Percentiles rank a stretch among this genome's conserved stretches.
These are phyloP conservation scores for Aspergillus sp. DNA, from an alignment of 2,329 filamentous ascomycete species.

Conservation along the genomic window DNA sequence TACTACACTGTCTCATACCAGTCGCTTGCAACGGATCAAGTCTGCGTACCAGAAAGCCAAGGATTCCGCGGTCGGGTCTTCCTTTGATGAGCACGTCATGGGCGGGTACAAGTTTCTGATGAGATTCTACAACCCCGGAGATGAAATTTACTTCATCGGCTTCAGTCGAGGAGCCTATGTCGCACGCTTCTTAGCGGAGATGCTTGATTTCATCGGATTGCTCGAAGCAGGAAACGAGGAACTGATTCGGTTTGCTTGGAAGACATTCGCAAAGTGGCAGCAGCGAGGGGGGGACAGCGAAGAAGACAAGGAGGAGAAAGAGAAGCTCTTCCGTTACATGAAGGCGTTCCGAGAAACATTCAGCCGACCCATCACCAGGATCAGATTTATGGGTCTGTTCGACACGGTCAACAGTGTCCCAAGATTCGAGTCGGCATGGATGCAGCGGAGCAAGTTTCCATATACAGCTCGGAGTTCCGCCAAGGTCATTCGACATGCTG, in stretches of 20 bases:
- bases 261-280: conserved; percentile 46
- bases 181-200: conserved; percentile 74
- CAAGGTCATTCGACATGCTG: conserved; percentile 57
- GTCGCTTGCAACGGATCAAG: conserved; percentile 54
- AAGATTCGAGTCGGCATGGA: conserved; percentile 68
- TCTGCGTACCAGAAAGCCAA: conserved; percentile 40
- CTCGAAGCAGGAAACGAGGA: conserved; percentile 82
- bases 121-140: conserved; percentile 64
- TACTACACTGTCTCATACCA: conserved; percentile 30
- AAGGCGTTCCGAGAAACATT: conserved; percentile 79
- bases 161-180: conserved; percentile 74
- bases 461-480: conserved; percentile 55
- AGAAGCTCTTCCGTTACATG: conserved; percentile 70
- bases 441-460: conserved; percentile 76
- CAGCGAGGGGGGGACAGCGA: conserved; percentile 27
- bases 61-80: conserved; percentile 76
- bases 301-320: conserved; percentile 27
- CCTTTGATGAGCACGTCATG: conserved; percentile 80
- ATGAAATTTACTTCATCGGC: conserved; percentile 69
- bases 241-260: conserved; percentile 82
- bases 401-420: conserved; percentile 81
- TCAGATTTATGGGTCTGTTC: conserved; percentile 75
- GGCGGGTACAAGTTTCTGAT: conserved; percentile 79
- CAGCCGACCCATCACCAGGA: conserved; percentile 68
- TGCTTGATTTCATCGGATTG: conserved; percentile 80